Conservation (phyloP, 805 yeast genomes). For the Barnettozyma vustinii region DNA sequence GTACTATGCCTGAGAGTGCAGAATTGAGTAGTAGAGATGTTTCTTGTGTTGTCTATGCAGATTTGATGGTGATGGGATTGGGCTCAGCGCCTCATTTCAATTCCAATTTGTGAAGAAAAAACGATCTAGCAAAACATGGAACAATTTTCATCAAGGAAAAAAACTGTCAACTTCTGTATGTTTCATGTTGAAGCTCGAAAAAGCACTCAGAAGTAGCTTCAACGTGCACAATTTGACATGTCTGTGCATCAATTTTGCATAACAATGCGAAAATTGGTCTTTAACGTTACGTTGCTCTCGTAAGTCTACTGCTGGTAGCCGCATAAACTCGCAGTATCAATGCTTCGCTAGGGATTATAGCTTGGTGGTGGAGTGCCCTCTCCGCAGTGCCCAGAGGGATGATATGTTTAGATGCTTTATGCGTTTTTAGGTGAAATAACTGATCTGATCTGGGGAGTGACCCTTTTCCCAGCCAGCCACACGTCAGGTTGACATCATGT, state of each 20-base stretch:
- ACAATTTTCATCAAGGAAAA: not conserved
- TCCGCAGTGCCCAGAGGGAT: not conserved
- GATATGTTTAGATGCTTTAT: no score
- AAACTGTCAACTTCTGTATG: not conserved
- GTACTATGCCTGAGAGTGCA: not conserved
- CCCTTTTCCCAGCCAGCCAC: not conserved
- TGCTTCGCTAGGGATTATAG: not conserved
- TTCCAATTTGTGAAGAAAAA: not conserved
- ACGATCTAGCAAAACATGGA: not conserved
- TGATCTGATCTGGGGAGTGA: not conserved
- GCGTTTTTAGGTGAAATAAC: not conserved
- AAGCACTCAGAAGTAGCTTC: not conserved
- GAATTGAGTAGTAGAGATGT: not conserved
- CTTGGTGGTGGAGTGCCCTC: not conserved
- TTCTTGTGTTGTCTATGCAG: not conserved
- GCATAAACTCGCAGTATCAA: not conserved
- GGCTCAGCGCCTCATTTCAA: not conserved
- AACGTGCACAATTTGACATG: conserved; percentile 2
- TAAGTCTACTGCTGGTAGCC: not conserved
- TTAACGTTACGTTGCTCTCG: not conserved
- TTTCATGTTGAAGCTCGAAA: not conserved
- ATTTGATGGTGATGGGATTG: not conserved
- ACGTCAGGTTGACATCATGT: not conserved
- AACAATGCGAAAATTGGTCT: not conserved
- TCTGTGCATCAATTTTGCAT: not conserved